Evolutionary conservation across 257 asterid species (phyloP), one percentile per base, ranked within the genome.

Genomic region (Solanum pinnatisectum): DNA sequence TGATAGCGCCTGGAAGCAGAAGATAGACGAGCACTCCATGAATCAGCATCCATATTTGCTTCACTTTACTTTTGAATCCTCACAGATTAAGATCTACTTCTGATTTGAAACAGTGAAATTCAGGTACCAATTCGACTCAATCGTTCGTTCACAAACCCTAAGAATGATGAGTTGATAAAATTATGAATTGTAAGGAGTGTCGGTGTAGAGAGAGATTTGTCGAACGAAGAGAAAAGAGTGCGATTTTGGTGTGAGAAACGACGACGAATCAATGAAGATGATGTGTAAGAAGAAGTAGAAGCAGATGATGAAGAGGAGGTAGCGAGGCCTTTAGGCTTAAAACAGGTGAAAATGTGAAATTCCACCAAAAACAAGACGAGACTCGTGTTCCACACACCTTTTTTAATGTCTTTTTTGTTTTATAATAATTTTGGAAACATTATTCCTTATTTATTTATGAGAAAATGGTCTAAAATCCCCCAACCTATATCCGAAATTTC

Each of bases 1-100:
- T 94, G 96, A 87, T 93, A 92, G 88, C 96, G 93, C 94, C 89
- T 94, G 87, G 99, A 93, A 30, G 96, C 94, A 89, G 96, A 96
- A 85, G 97, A 92, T 46, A 94, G 90, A 91, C 97, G 98, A 91
- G 94, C 94, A 88, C 95, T 95, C 97, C 97, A 95, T 87, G 96
- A 96, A 93, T 94, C 93, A 92, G 96, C 91, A 90, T 95, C 99
- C 99, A 96, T 96, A 88, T 88, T 89, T 36, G 46, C 78, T 89
- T 84, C 89, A 83, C 33, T 49, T 84, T 7, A 68, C 76, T 87
- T 82, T 8, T 16, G 39, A 87, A 35, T 83, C 74, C 39, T 6
- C 76, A 87, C 42, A 25, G 49, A 36, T 40, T 77, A 40, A 40
- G 84, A 59, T 22, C 85, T 79, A 56, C 30, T 42, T 78, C 36